A percentile compares a stretch with the other conserved stretches of the same genome.
Conservation (phyloP, 2,329 filamentous ascomycete genomes). For the Neocatenulostroma microsporum region DNA sequence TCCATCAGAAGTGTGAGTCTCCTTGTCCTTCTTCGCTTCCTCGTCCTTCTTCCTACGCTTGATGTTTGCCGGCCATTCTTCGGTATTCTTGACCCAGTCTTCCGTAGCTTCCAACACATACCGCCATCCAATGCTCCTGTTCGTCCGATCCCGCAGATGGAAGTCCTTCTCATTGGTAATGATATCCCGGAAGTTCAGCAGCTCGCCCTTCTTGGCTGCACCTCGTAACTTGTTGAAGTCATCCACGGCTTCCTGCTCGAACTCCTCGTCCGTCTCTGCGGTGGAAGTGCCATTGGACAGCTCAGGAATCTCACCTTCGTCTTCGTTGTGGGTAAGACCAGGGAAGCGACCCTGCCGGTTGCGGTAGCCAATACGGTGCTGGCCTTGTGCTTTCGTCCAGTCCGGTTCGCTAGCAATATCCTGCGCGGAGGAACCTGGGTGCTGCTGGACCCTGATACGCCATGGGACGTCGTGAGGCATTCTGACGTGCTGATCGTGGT, state of each 20-base stretch:
- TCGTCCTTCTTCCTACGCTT: constrained; percentile 31
- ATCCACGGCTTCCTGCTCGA: constrained; percentile 23
- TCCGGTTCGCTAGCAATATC: constrained; percentile 40
- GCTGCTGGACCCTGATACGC: constrained; percentile 24
- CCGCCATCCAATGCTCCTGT: constrained; percentile 42
- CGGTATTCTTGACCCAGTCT: constrained; percentile 42
- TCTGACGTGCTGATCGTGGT: too few relatives aligned
- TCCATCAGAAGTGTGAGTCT: constrained; percentile 15
- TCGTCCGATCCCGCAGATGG: constrained; percentile 37
- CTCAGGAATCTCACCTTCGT: constrained; percentile 7
- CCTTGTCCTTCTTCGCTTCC: constrained; percentile 22
- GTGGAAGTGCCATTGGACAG: not conserved
- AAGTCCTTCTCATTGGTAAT: constrained; percentile 32
- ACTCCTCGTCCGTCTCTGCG: constrained; percentile 9
- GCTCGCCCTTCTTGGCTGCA: constrained; percentile 21
- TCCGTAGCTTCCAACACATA: constrained; percentile 45
- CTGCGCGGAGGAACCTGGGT: constrained; percentile 33
- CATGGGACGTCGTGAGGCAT: constrained; percentile 27
- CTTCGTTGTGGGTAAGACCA: constrained; percentile 30
- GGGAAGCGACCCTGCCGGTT: constrained; percentile 32
- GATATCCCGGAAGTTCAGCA: constrained; percentile 35
- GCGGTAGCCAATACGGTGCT: constrained; percentile 34
- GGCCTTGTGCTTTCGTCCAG: constrained; percentile 31
- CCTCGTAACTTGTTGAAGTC: constrained; percentile 13
- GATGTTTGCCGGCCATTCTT: constrained; percentile 44